Base-by-base conservation (phyloP, 2,329 filamentous ascomycete genomes). In the Xylaria hypoxylon region DNA sequence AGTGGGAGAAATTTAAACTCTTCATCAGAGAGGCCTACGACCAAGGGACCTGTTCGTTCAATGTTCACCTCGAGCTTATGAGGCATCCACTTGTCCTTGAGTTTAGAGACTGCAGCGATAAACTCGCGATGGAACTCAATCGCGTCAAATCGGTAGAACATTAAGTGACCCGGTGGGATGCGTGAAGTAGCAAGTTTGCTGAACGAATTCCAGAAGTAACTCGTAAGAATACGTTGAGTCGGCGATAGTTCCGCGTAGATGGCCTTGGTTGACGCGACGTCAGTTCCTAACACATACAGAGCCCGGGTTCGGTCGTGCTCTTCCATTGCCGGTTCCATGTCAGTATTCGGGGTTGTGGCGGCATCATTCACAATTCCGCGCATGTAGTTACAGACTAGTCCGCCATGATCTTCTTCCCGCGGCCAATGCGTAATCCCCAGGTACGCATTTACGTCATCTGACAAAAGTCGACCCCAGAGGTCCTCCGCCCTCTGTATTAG, bases 1-100 rank as follows among this genome's bases (percentile, higher is more conserved):
- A 91, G 79, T 0, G 90, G 89, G 2, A 92, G 80, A 68, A 84
- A 91, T 63, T 85, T 85, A 69, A 86, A 83, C 77, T 92, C 89
- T 1, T 85, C 79, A 3, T 86, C 82, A 0, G 79, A 77, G 1
- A 92, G 80, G 5, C 80, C 83, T 0, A 89, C 80, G 0, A 90
- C 75, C 26, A 86, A 68, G 69, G 86, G 83, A 2, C 78, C 76
- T 0, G 80, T 82, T 2, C 81, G 68, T 15, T 73, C 74, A 24
- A 28, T 80, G 74, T 75, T 72, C 2, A 80, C 76, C 31, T 80
- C 77, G 13, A 79, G 71, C 11, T 68, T 40, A 8, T 69, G 67
- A 1, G 71, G 72, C 2, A 71, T 10, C 74, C 79, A 78, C 0
- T 50, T n/a, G 1, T 19, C 1, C 22, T 50, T 59, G 19, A 77